phyloP scores from a whole-genome alignment of 176 grass and related monocot genomes.

The Dendrocalamus sinicus region DNA sequence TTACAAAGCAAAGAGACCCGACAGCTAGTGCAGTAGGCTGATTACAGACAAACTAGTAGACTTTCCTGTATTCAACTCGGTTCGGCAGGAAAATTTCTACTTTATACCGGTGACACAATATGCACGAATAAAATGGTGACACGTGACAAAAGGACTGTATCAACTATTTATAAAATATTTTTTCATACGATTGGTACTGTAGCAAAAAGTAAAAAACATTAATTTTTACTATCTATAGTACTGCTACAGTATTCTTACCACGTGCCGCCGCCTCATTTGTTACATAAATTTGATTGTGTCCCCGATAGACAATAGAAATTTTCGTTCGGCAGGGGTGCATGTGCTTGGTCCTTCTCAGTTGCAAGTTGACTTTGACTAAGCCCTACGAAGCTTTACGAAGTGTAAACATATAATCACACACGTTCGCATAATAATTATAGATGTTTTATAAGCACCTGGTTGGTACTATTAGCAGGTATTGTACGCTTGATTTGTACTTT shows the following conservation, averaged over 20 bases:
- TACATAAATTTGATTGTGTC: too few species aligned
- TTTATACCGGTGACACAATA: too few species aligned
- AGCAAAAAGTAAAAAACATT: too few species aligned
- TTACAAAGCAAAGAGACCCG: neutral
- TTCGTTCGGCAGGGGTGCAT: neutral
- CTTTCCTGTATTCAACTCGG: neutral
- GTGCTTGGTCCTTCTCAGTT: neutral
- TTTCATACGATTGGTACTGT: too few species aligned
- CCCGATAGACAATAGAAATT: too few species aligned
- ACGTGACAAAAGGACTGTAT: too few species aligned
- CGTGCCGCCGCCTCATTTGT: too few species aligned
- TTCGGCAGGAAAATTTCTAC: neutral
- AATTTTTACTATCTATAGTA: too few species aligned
- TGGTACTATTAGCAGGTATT: neutral
- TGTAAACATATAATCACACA: neutral
- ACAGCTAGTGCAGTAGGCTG: neutral
- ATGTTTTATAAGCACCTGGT: neutral
- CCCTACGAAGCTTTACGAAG: neutral
- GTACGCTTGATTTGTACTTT: neutral
- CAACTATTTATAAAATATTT: too few species aligned
- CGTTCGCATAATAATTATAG: neutral
- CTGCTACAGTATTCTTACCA: too few species aligned
- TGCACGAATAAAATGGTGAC: too few species aligned
- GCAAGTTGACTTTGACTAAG: neutral
- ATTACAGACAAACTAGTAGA: neutral